Conservation (phyloP, 163 green algal genomes). For the Chlamydomonas reinhardtii region DNA sequence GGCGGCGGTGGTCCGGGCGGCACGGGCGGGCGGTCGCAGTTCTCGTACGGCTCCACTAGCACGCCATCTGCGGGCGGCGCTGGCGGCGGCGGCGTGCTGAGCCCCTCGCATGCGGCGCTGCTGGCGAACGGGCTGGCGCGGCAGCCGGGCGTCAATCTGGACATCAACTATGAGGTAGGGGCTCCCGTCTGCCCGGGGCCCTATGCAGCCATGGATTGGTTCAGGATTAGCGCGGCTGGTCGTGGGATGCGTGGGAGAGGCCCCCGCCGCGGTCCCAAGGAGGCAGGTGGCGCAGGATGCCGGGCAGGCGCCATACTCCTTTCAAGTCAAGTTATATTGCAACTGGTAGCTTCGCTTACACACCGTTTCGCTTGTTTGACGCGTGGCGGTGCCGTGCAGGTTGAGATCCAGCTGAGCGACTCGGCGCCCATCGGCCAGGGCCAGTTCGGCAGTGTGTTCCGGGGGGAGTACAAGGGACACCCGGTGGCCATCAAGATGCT, state of each 20-base stretch:
- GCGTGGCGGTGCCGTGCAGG: background rate
- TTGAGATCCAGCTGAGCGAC: constrained; percentile 14
- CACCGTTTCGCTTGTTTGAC: background rate
- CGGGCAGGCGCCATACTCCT: no score
- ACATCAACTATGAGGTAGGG: constrained; percentile 30
- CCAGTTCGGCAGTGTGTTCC: constrained; percentile 45
- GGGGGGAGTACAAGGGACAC: constrained; percentile 23
- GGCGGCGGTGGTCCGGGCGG: no score
- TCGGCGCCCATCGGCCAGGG: constrained; percentile 27
- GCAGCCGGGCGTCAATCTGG: constrained; percentile 36
- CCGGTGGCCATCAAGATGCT: constrained; percentile 52
- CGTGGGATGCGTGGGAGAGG: no score
- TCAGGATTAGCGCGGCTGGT: no score
- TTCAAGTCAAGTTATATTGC: no score
- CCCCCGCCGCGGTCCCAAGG: no score
- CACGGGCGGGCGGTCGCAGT: background rate
- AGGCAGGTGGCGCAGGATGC: background rate
- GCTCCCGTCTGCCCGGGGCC: no score
- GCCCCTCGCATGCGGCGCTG: background rate
- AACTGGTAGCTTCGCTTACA: no score
- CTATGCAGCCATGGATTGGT: no score
- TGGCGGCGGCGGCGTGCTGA: background rate
- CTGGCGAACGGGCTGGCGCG: constrained; percentile 20
- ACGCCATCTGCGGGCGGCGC: background rate
- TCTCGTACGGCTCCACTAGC: background rate